These are phyloP conservation scores for Diaporthe nobilis DNA, from an alignment of 2,329 filamentous ascomycete genomes.

Conservation along the genomic window DNA sequence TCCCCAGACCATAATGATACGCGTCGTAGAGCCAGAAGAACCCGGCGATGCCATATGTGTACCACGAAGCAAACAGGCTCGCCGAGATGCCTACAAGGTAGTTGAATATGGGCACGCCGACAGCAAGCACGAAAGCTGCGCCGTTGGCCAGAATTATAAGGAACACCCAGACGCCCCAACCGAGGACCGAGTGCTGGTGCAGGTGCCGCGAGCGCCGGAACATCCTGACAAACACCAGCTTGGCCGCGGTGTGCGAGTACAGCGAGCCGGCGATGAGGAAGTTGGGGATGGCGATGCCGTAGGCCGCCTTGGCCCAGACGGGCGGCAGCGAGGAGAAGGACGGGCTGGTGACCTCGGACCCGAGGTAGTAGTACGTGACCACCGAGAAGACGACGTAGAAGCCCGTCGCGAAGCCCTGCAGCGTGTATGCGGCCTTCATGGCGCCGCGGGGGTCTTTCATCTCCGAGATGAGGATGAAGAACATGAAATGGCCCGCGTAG, in stretches of 20 bases:
- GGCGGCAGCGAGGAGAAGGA: conserved; percentile 62
- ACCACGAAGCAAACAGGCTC: conserved; percentile 67
- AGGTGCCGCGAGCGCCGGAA: conserved; percentile 62
- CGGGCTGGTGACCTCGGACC: conserved; percentile 59
- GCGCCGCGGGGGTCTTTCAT: conserved; percentile 65
- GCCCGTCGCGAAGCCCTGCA: conserved; percentile 64
- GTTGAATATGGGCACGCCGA: conserved; percentile 68
- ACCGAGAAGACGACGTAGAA: conserved; percentile 66
- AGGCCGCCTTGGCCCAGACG: conserved; percentile 64
- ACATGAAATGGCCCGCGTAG: conserved; percentile 68
- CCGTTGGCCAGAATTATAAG: conserved; percentile 62
- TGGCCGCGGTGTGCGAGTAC: conserved; percentile 66
- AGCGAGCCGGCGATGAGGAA: conserved; percentile 64
- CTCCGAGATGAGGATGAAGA: conserved; percentile 67
- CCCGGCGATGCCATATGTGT: conserved; percentile 66
- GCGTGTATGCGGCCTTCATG: conserved; percentile 64
- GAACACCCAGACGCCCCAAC: conserved; percentile 62
- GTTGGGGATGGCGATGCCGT: conserved; percentile 65
- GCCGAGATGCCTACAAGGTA: conserved; percentile 66
- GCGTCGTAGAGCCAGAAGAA: conserved; percentile 66
- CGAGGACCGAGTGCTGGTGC: conserved; percentile 60
- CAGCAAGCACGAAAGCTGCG: conserved; percentile 58
- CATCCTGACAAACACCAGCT: conserved; percentile 64
- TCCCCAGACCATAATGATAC: conserved; percentile 58
- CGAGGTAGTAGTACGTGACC: conserved; percentile 66